phyloP scores from a whole-genome alignment of 2,329 filamentous ascomycete genomes.

The Penicillium vulpinum region DNA sequence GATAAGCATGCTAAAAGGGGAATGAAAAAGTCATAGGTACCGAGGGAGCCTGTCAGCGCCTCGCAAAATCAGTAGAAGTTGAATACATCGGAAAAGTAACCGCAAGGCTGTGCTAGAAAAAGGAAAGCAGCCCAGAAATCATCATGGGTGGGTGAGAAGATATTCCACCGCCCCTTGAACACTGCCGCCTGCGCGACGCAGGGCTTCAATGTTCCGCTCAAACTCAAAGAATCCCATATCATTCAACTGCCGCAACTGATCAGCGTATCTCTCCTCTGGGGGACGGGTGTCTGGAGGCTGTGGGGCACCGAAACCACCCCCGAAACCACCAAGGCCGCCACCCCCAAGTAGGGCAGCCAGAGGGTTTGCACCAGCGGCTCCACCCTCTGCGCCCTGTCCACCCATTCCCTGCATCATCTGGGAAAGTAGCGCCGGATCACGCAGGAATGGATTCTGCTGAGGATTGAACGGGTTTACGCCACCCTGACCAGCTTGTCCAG shows the following conservation, averaged over 20 bases:
- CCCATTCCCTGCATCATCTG: constrained; percentile 57
- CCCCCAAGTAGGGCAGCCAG: constrained; percentile 54
- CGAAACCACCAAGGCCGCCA: constrained; percentile 47
- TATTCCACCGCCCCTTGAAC: constrained; percentile 72
- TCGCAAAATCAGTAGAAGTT: constrained; percentile 10
- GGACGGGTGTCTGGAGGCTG: constrained; percentile 77
- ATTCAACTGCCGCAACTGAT: constrained; percentile 88
- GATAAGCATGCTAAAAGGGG: constrained; percentile 8
- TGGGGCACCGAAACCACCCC: constrained; percentile 46
- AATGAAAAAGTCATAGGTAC: constrained; percentile 8
- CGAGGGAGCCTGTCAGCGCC: constrained; percentile 2
- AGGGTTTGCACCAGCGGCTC: constrained; percentile 44
- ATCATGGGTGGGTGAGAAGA: constrained; percentile 39
- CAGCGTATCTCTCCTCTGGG: constrained; percentile 88
- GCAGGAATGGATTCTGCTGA: constrained; percentile 56
- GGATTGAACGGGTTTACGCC: constrained; percentile 50
- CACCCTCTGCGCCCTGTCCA: constrained; percentile 37
- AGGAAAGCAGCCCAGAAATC: neutral
- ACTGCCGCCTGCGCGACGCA: constrained; percentile 85
- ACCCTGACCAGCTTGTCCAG: constrained; percentile 37
- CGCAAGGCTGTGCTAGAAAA: constrained; percentile 10
- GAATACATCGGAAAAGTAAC: constrained; percentile 5
- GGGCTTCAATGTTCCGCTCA: constrained; percentile 83
- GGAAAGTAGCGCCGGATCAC: constrained; percentile 60
- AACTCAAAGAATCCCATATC: constrained; percentile 99